Percentiles rank a stretch among this genome's conserved stretches.
phyloP scores from a whole-genome alignment of 208 protist species.

The Acanthamoeba quina region DNA sequence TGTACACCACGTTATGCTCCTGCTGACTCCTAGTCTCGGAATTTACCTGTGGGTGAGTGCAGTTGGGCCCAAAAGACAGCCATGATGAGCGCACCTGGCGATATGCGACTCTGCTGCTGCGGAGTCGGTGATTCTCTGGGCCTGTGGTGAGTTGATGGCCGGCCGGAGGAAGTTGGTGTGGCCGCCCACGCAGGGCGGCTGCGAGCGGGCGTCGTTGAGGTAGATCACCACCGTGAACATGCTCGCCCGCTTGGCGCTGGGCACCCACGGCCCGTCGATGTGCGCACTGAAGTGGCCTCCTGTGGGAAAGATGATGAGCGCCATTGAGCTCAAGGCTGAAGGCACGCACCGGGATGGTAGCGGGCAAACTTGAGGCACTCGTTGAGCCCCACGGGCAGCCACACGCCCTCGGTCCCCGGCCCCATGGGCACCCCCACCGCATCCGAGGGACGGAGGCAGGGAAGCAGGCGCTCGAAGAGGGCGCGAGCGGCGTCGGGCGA shows the following conservation, averaged over 20 bases:
- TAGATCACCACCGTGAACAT: conserved; percentile 59
- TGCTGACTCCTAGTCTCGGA: not conserved
- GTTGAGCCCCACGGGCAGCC: not conserved
- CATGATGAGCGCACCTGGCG: too few relatives aligned
- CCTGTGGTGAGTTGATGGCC: not conserved
- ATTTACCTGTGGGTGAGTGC: not conserved
- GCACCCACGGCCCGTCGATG: conserved; percentile 42
- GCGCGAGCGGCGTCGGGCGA: not conserved
- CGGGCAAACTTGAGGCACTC: conserved; percentile 48
- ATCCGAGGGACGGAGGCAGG: not conserved
- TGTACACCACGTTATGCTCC: not conserved
- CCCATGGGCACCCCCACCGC: conserved; percentile 20
- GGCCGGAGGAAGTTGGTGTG: conserved; percentile 35
- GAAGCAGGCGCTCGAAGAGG: not conserved
- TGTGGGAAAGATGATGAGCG: not conserved
- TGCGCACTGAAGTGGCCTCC: conserved; percentile 22
- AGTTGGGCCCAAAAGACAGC: too few relatives aligned
- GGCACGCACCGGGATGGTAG: not conserved
- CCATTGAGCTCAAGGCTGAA: too few relatives aligned
- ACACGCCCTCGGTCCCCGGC: conserved; percentile 20
- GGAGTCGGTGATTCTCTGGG: too few relatives aligned
- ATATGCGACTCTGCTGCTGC: not conserved
- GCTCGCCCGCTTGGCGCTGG: not conserved
- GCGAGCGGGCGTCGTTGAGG: conserved; percentile 13
- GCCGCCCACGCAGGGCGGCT: not conserved